phyloP scores from a whole-genome alignment of 495 filamentous ascomycete species.

The Podospora fimiseda region DNA sequence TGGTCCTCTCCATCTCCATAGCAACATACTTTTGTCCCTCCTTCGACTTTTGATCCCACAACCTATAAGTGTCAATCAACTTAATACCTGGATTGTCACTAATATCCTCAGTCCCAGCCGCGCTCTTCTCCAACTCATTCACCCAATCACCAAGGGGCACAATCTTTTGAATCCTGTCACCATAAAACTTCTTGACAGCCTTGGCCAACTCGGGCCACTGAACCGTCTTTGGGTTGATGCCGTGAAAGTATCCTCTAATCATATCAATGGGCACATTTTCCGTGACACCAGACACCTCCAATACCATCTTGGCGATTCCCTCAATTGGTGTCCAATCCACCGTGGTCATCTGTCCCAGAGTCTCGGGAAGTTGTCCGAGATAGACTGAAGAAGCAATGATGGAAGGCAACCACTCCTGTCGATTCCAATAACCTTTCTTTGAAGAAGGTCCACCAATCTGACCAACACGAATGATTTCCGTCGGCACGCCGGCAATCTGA shows the following conservation, averaged over 20 bases:
- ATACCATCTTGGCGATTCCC: conserved; percentile 34
- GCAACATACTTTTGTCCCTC: conserved; percentile 18
- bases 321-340: conserved; percentile 54
- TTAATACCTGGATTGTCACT: conserved; percentile 39
- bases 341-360: conserved; percentile 31
- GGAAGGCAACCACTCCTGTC: conserved; percentile 53
- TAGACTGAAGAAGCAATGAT: conserved; percentile 40
- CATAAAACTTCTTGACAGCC: conserved; percentile 32
- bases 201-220: conserved; percentile 32
- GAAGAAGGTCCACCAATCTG: conserved; percentile 50
- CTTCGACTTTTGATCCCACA: conserved; percentile 17
- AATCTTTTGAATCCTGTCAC: conserved; percentile 28
- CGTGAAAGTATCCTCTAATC: conserved; percentile 43
- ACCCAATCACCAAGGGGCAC: conserved; percentile 40
- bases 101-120: conserved; percentile 22
- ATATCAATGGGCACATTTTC: conserved; percentile 17
- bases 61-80: conserved; percentile 38
- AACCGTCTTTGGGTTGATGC: conserved; percentile 36
- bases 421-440: conserved; percentile 46
- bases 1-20: conserved; percentile 28
- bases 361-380: conserved; percentile 34
- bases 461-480: conserved; percentile 47
- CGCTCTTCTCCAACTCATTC: conserved; percentile 29
- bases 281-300: conserved; percentile 31
- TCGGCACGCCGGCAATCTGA: conserved; percentile 32